These are phyloP conservation scores for Zea luxurians DNA, from an alignment of 176 grass and related monocot species.

Conservation along the genomic window DNA sequence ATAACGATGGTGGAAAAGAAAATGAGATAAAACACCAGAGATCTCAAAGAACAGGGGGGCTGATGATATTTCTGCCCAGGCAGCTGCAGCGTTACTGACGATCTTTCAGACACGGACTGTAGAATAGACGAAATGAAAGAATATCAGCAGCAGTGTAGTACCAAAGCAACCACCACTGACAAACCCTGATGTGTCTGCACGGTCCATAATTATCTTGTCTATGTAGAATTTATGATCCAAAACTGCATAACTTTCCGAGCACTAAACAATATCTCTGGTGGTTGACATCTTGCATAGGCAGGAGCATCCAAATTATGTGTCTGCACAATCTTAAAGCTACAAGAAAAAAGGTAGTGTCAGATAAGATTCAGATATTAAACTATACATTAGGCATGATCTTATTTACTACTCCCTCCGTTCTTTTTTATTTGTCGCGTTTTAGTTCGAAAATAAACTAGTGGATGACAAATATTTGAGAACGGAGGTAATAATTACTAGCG, in stretches of 20 bases:
- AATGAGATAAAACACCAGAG: constrained; percentile 18
- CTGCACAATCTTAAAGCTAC: constrained; percentile 2
- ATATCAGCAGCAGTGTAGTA: constrained; percentile 49
- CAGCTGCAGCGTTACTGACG: not conserved
- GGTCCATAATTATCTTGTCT: constrained; percentile 43
- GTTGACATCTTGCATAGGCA: constrained; percentile 34
- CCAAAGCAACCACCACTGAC: constrained; percentile 59
- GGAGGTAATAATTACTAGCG: not conserved
- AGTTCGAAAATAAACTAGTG: no score
- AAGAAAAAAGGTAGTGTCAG: constrained; percentile 11
- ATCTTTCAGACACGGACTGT: constrained; percentile 35
- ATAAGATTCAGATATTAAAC: constrained; percentile 33
- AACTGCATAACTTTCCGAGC: constrained; percentile 23
- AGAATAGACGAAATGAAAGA: constrained; percentile 62
- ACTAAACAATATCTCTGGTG: constrained; percentile 32
- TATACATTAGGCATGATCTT: not conserved
- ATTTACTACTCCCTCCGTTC: not conserved
- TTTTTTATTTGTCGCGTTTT: no score
- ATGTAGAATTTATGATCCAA: constrained; percentile 33
- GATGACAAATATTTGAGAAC: no score
- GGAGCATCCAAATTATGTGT: not conserved
- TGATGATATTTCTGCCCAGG: not conserved
- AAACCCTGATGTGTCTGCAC: constrained; percentile 67
- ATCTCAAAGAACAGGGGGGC: constrained; percentile 24
- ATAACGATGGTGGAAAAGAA: not conserved